Conservation (phyloP, 306 rosid species). For the Amphicarpaea edgeworthii region DNA sequence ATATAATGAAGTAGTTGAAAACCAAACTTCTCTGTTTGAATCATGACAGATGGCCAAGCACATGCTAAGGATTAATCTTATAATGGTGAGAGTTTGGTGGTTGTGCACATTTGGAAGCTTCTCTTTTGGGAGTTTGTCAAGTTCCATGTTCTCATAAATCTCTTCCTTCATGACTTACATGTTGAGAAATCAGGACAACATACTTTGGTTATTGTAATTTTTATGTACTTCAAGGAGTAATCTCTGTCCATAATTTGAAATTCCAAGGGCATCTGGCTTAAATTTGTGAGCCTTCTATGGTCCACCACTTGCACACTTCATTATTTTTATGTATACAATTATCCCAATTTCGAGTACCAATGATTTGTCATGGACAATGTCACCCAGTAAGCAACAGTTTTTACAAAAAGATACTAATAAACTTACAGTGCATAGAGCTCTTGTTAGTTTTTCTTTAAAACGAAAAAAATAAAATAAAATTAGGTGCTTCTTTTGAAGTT, state of each 20-base stretch:
- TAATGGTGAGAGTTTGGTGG: not conserved
- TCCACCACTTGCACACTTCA: conserved; percentile 8
- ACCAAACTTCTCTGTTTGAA: not conserved
- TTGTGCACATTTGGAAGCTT: conserved; percentile 38
- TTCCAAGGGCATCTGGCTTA: conserved; percentile 21
- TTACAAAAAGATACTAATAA: conserved; percentile 24
- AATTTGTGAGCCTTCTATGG: conserved; percentile 21
- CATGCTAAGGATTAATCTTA: conserved; percentile 32
- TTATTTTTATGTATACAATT: not conserved
- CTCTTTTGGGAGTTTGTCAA: conserved; percentile 28
- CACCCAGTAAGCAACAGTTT: conserved; percentile 12
- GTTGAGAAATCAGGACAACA: conserved; percentile 2
- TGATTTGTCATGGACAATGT: conserved; percentile 15
- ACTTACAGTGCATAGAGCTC: not conserved
- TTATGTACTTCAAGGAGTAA: conserved; percentile 14
- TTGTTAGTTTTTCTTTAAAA: conserved; percentile 3
- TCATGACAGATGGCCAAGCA: conserved; percentile 35
- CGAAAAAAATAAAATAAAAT: not conserved
- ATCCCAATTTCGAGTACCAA: conserved; percentile 14
- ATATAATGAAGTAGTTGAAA: conserved; percentile 33
- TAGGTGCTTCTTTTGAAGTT: not conserved
- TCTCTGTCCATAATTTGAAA: not conserved
- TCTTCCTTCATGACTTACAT: not conserved
- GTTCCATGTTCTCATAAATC: conserved; percentile 1
- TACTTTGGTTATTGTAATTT: conserved; percentile 15